Percentiles rank a stretch among this genome's conserved stretches.
Evolutionary conservation across 2,329 filamentous ascomycete species (phyloP).

Genomic region (Sporothrix mexicana): DNA sequence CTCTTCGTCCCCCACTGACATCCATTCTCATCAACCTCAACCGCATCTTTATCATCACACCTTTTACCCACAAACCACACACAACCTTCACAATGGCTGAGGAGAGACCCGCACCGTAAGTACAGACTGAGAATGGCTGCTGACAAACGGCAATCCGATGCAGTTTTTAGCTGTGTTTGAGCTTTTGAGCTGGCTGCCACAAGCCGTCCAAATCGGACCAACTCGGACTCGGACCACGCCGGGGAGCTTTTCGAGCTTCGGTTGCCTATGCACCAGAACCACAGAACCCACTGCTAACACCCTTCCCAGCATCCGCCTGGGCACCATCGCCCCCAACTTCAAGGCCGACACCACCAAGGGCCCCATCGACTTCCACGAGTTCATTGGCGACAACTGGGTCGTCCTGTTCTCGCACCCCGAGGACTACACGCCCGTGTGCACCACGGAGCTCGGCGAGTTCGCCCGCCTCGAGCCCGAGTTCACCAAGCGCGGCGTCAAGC

Average conservation of each 20-base stretch:
- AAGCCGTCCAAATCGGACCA: too few species aligned
- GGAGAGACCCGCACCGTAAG: constrained; percentile 46
- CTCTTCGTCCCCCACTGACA: constrained; percentile 19
- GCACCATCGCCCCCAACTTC: constrained; percentile 78
- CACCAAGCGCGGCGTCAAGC: constrained; percentile 82
- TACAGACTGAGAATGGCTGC: constrained; percentile 26
- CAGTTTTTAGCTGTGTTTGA: too few species aligned
- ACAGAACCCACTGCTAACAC: constrained; percentile 23
- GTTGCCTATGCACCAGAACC: too few species aligned
- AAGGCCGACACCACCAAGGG: constrained; percentile 79
- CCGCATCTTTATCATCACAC: constrained; percentile 14
- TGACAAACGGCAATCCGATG: constrained; percentile 7
- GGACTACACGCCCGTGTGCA: constrained; percentile 95
- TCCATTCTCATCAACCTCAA: background rate
- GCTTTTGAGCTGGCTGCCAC: too few species aligned
- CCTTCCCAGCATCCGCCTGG: constrained; percentile 63
- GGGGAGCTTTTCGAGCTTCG: too few species aligned
- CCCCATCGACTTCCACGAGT: constrained; percentile 82
- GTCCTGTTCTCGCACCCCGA: constrained; percentile 85
- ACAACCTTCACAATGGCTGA: constrained; percentile 45
- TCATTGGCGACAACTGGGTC: constrained; percentile 78
- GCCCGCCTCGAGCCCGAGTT: constrained; percentile 90
- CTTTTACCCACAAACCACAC: constrained; percentile 23
- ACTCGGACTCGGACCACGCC: too few species aligned
- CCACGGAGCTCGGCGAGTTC: constrained; percentile 89